Base-by-base conservation (phyloP, 345 rosid species). In the Cardamine occulta region DNA sequence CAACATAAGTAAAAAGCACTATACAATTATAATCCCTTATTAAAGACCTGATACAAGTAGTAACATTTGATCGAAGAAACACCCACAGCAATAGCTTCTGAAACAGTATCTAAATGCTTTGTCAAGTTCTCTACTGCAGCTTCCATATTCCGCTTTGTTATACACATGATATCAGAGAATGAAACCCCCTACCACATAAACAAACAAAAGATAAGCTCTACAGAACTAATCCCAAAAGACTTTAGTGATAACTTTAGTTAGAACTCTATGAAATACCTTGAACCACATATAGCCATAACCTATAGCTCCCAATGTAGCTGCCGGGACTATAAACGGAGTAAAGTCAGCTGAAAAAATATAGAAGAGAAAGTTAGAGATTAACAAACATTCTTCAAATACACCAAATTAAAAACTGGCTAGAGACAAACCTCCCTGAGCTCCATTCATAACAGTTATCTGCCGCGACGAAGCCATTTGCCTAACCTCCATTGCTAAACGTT, bases 281-380 rank as follows among this genome's bases (percentile, higher is more conserved):
- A 90, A 96, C 97, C 99, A 93, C 98, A 93, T 90, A 74, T 96
- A 96, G 68, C 96, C 98, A 85, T 96, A 96, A 51, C 99, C 97
- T 83, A 96, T 60, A 21, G 89, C 96, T 68, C 99, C 98, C 76
- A 88, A 14, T 17, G 96, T 77, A 28, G 96, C 96, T 66, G 88
- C 97, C 31, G 97, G 98, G 53, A 88, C 65, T 68, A 96, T 70
- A 34, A 88, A 81, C 19, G 86, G 77, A 14, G 81, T 83, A 34
- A 75, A 71, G 73, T 84, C 89, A 80, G 88, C 99, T 93, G 85
- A 40, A 48, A 48, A 42, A 61, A 37, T 7, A 21, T 0, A 40
- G 44, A 17, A 26, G 9, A 48, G 1, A 56, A 53, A 0, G 49
- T 31, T 21, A 70, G 64, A 44, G 15, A 64, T 28, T 23, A 29